Base-by-base conservation (phyloP, 2,329 filamentous ascomycete genomes). In the Elsinoe ampelina region DNA sequence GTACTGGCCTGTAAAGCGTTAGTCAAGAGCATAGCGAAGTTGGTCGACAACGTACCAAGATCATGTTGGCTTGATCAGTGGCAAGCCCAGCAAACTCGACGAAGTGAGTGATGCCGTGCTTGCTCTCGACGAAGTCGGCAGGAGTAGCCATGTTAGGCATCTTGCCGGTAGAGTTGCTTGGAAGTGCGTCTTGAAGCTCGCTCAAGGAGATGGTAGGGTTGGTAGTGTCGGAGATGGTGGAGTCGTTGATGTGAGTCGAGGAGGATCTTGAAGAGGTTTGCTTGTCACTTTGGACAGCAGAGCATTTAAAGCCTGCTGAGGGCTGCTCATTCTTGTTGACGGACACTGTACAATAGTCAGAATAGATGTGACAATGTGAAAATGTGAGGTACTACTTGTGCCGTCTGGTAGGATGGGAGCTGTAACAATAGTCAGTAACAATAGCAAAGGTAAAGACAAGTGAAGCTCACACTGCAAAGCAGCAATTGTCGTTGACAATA, bases 1-100 rank as follows among this genome's bases (percentile, higher is more conserved):
- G 58, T 63, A 11, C 54, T 52, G 56, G 51, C 58, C 63, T 65
- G 60, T 41, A 20, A 20, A 57, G 1, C 42, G 60, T 66, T 54
- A 65, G 19, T 41, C 11, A 42, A 51, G 15, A 32, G 11, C 17
- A 22, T 12, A 30, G 42, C 7, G 43, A n/a, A 12, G 41, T 17
- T 34, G 13, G 11, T 48, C 20, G 57, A 42, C 26, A n/a, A 45
- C 52, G n/a, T 13, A 55, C 48, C 32, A 52, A 10, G 35, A 39
- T 15, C 7, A 10, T 34, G 12, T 52, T 22, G 15, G 48, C 48
- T 38, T 52, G 32, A 8, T 36, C 34, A 20, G 20, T 10, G 15
- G 13, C 11, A 7, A 52, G 17, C 2, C n/a, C 34, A 4, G 32
- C 38, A 17, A 39, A 52, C 34, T 52, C 48, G 17, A 52, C 48